phyloP scores from a whole-genome alignment of 2,329 filamentous ascomycete genomes.

The Ophiostoma ulmi region DNA sequence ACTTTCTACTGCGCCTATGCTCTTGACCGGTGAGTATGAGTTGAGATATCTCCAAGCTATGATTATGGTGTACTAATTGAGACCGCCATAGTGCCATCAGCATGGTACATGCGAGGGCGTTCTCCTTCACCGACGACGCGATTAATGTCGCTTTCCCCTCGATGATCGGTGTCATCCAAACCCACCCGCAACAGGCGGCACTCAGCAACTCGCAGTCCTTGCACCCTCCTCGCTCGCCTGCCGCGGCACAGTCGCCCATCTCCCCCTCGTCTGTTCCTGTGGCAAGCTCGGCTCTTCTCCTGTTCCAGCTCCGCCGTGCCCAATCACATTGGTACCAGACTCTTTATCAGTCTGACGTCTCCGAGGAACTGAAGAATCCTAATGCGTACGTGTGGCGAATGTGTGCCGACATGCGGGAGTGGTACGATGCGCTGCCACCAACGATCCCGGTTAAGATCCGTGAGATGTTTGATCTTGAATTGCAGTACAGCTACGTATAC shows the following conservation, averaged over 20 bases:
- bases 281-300: constrained; percentile 65
- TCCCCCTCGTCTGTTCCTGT: constrained; percentile 42
- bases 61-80: background rate
- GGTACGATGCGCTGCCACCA: constrained; percentile 71
- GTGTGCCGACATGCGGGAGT: constrained; percentile 71
- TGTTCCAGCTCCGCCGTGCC: constrained; percentile 77
- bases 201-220: background rate
- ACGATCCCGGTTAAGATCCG: constrained; percentile 61
- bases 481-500: constrained; percentile 87
- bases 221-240: constrained; percentile 40
- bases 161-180: constrained; percentile 30
- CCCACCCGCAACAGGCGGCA: background rate
- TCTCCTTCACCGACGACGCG: constrained; percentile 90
- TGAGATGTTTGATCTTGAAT: constrained; percentile 77
- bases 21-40: constrained; percentile 64
- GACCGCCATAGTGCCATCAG: constrained; percentile 60
- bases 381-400: constrained; percentile 69
- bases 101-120: constrained; percentile 78
- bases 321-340: constrained; percentile 89
- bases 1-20: constrained; percentile 90
- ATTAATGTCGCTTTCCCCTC: constrained; percentile 74
- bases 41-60: background rate
- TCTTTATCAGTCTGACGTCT: constrained; percentile 72
- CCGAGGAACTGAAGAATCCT: constrained; percentile 59
- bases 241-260: constrained; percentile 31